A percentile compares a stretch with the other conserved stretches of the same genome.
phyloP scores from a whole-genome alignment of 805 yeast genomes.

The Jamesozyma jinghongensis region DNA sequence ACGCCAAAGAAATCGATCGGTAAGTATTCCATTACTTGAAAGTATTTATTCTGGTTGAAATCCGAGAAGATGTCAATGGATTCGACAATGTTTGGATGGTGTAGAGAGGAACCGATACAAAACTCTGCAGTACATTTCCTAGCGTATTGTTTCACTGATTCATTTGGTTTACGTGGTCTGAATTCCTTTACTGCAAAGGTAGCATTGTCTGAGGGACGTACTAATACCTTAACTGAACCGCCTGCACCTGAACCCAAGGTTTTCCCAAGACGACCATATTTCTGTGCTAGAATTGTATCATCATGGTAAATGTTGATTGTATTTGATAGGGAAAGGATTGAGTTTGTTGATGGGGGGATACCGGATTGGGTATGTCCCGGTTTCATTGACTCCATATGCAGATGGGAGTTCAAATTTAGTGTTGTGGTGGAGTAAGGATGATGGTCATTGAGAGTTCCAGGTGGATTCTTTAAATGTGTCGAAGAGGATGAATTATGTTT shows the following conservation, averaged over 20 bases:
- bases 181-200: constrained; percentile 81
- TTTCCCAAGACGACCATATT: constrained; percentile 68
- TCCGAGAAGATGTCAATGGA: constrained; percentile 57
- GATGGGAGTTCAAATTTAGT: constrained; percentile 9
- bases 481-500: constrained; percentile 2
- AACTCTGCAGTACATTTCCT: constrained; percentile 83
- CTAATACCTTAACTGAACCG: constrained; percentile 68
- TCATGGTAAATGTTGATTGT: constrained; percentile 36
- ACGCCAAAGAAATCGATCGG: constrained; percentile 80
- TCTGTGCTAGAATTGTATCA: constrained; percentile 44
- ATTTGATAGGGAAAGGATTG: constrained; percentile 27
- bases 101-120: constrained; percentile 74
- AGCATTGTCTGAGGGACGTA: constrained; percentile 57
- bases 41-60: constrained; percentile 59
- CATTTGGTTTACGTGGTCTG: constrained; percentile 61
- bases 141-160: constrained; percentile 67
- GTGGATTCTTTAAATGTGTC: background rate
- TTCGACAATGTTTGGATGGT: constrained; percentile 72
- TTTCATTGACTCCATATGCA: constrained; percentile 4
- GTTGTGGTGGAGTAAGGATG: constrained; percentile 13
- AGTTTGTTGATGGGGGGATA: constrained; percentile 30
- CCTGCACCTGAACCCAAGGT: constrained; percentile 82
- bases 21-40: constrained; percentile 79
- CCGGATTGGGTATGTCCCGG: constrained; percentile 29
- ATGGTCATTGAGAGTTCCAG: constrained; percentile 4